phyloP scores from a whole-genome alignment of 805 yeast genomes.

The Pichia deserticola region DNA sequence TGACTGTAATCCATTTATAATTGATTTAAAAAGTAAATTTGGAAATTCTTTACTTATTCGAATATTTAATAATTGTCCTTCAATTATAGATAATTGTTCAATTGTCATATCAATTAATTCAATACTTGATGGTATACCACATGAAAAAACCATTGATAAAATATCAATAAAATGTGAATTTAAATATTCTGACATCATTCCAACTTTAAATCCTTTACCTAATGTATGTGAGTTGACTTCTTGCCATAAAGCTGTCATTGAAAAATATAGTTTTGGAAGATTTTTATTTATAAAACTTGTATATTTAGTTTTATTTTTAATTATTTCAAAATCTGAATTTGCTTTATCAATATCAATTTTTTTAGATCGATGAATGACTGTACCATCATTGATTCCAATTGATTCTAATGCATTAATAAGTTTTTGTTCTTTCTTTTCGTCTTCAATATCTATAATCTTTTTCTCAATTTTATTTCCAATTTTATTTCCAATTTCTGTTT shows the following conservation, averaged over 20 bases:
- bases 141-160: conserved; percentile 45
- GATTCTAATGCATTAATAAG: conserved; percentile 18
- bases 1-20: conserved; percentile 5
- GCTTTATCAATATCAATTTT: conserved; percentile 19
- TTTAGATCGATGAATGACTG: conserved; percentile 36
- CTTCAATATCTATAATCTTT: conserved; percentile 27
- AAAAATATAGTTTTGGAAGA: conserved; percentile 41
- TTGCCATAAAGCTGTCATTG: conserved; percentile 45
- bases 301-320: conserved; percentile 6
- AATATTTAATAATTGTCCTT: conserved; percentile 8
- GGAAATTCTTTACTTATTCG: conserved; percentile 7
- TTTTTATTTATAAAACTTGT: conserved; percentile 32
- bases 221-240: conserved; percentile 28
- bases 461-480: conserved; percentile 18
- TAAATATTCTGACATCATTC: conserved; percentile 47
- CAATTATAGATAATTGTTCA: conserved; percentile 37
- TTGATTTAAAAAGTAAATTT: conserved; percentile 6
- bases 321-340: conserved; percentile 9
- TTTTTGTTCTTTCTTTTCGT: conserved; percentile 35
- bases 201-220: conserved; percentile 37
- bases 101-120: conserved; percentile 49
- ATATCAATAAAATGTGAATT: conserved; percentile 55
- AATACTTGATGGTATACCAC: conserved; percentile 48
- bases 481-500: neutral
- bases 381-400: conserved; percentile 28